phyloP scores from a whole-genome alignment of 305 asterid species.

The Solanum aculeatissimum region DNA sequence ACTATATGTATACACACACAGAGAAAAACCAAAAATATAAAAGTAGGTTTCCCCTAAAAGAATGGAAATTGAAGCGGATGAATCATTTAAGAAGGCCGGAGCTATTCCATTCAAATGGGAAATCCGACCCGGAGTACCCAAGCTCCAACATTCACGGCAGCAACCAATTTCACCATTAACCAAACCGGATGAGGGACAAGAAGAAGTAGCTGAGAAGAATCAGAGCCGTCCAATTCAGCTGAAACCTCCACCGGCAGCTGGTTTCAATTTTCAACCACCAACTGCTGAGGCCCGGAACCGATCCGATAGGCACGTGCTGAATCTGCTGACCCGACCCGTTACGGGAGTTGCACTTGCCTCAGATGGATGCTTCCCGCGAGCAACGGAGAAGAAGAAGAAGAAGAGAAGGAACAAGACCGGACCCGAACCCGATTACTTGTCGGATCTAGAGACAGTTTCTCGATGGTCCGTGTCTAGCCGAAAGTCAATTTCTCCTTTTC shows the following conservation, averaged over 20 bases:
- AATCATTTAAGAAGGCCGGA: conserved; percentile 58
- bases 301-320: conserved; percentile 11
- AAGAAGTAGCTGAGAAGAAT: neutral
- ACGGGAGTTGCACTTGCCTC: conserved; percentile 3
- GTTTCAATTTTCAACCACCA: conserved; percentile 12
- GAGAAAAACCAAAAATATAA: neutral
- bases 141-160: conserved; percentile 14
- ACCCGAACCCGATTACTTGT: conserved; percentile 18
- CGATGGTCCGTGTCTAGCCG: conserved; percentile 41
- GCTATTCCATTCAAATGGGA: conserved; percentile 86
- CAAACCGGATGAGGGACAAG: neutral
- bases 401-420: neutral
- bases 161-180: neutral
- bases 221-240: conserved; percentile 17
- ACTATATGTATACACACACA: neutral
- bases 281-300: conserved; percentile 19
- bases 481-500: conserved; percentile 27
- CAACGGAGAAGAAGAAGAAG: conserved; percentile 6
- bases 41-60: neutral
- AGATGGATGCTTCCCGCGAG: conserved; percentile 42
- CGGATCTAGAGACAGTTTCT: conserved; percentile 26
- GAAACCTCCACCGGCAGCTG: conserved; percentile 58
- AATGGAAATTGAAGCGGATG: conserved; percentile 17
- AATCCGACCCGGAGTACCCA: conserved; percentile 83
- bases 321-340: conserved; percentile 8